These are phyloP conservation scores for Olyra latifolia DNA, from an alignment of 176 grass and related monocot species.

Conservation along the genomic window DNA sequence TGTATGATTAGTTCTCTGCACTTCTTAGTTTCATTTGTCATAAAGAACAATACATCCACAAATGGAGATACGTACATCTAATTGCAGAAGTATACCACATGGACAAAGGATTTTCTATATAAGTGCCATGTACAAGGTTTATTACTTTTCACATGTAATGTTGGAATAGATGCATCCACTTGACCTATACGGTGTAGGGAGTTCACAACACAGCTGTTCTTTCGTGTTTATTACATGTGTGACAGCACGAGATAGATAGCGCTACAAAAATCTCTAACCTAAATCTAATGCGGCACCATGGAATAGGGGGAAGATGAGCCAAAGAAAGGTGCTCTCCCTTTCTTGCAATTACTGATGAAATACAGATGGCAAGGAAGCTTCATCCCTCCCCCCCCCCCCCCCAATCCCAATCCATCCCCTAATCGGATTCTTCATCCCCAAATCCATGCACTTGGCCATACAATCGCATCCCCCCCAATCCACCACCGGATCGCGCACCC, in stretches of 20 bases:
- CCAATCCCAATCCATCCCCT: too few relatives aligned
- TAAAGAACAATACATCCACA: background rate
- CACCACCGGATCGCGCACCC: too few relatives aligned
- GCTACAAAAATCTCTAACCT: background rate
- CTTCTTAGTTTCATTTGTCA: background rate
- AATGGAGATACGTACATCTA: background rate
- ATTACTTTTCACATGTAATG: background rate
- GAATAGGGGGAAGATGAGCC: background rate
- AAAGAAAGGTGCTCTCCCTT: background rate
- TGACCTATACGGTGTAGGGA: background rate
- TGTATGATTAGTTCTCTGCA: background rate
- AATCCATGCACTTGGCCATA: too few relatives aligned
- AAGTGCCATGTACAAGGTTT: background rate
- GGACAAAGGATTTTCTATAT: background rate
- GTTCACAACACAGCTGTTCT: background rate
- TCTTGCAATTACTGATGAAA: background rate
- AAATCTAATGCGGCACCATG: background rate
- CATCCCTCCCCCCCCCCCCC: too few relatives aligned
- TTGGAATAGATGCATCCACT: background rate
- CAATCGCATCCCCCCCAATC: too few relatives aligned
- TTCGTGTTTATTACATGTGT: slow-evolving; percentile 14
- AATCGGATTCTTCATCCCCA: too few relatives aligned
- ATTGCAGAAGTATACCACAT: background rate
- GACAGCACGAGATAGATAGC: background rate
- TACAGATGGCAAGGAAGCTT: too few relatives aligned